Base-by-base conservation (phyloP, 495 filamentous ascomycete genomes). In the Neurospora sp. region DNA sequence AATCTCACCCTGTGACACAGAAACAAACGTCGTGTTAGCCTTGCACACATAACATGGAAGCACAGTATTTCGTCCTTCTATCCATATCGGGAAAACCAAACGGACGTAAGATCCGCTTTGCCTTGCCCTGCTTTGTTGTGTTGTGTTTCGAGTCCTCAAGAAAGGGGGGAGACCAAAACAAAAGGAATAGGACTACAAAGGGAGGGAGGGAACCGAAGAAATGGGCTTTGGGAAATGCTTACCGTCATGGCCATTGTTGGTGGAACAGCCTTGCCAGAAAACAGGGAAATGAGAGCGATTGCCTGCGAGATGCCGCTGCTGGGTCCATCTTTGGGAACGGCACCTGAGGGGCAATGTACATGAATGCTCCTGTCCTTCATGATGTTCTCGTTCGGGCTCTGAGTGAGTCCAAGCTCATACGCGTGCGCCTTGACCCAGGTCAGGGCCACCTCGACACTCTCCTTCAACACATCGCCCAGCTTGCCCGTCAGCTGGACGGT, bases 401-500 rank as follows among this genome's bases (percentile, higher is more conserved):
- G 85, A 4, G 94, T 93, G 69, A 99, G 82, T 14, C 94, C 94
- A 20, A 99, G 88, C 77, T 95, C 93, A 77, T 90, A 98, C 3
- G 96, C 94, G 80, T 98, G 96, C 27, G 94, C 92, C 82, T 97
- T 97, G 41, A 99, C 96, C 96, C 96, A 98, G 12, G 91, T 86
- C 44, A 98, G 86, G 31, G 96, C 96, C 27, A 99, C 96, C 80
- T 98, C 95, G 48, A 98, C 96, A 74, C 91, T 94, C 82, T 99
- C 96, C 83, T 98, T 98, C 53, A 99, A 89, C 22, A 98, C 96
- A 79, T 97, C 94, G 72, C 96, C 96, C n/a, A 99, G 89, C 78
- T 97, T 99, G 68, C 96, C 96, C 18, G 96, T 99, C n/a, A 98
- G 89, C 82, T 98, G 95, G 68, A 99, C 92, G 68, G 91, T 91